A percentile compares a stretch with the other conserved stretches of the same genome.
phyloP scores from a whole-genome alignment of 1,139 yeast genomes.

The Pichia sp. region DNA sequence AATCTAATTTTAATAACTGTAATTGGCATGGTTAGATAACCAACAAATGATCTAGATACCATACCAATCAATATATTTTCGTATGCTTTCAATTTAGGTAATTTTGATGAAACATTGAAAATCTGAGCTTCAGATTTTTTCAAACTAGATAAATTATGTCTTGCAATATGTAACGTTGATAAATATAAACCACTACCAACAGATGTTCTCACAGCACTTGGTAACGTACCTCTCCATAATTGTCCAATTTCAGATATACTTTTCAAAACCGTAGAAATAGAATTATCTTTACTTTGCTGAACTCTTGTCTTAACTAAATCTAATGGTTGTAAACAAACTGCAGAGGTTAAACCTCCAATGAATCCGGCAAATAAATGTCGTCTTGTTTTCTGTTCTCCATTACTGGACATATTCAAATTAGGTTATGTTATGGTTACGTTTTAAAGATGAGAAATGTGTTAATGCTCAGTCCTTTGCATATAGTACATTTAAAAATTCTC shows the following conservation, averaged over 20 bases:
- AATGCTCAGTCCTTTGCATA: no score
- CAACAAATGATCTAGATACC: slow-evolving; percentile 72
- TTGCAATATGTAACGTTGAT: slow-evolving; percentile 57
- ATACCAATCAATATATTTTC: slow-evolving; percentile 78
- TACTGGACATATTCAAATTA: slow-evolving; percentile 3
- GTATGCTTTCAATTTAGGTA: slow-evolving; percentile 66
- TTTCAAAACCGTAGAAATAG: slow-evolving; percentile 38
- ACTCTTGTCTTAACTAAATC: slow-evolving; percentile 85
- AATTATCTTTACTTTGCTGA: slow-evolving; percentile 56
- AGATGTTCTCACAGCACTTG: slow-evolving; percentile 84
- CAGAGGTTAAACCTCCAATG: slow-evolving; percentile 77
- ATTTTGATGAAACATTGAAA: slow-evolving; percentile 30
- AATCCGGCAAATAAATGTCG: slow-evolving; percentile 76
- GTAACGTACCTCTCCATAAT: slow-evolving; percentile 90
- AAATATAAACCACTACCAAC: slow-evolving; percentile 86
- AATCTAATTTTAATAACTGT: slow-evolving; percentile 87
- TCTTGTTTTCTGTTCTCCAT: slow-evolving; percentile 18
- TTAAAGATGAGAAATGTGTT: no score
- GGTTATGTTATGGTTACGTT: not conserved
- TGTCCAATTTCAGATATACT: slow-evolving; percentile 44
- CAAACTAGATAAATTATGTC: slow-evolving; percentile 45
- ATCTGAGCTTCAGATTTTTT: slow-evolving; percentile 8
- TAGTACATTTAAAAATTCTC: no score
- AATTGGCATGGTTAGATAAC: slow-evolving; percentile 93
- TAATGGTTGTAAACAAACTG: slow-evolving; percentile 79